These are phyloP conservation scores for Irpex sp. DNA, from an alignment of 1,284 basidiomycete genomes.

Conservation along the genomic window DNA sequence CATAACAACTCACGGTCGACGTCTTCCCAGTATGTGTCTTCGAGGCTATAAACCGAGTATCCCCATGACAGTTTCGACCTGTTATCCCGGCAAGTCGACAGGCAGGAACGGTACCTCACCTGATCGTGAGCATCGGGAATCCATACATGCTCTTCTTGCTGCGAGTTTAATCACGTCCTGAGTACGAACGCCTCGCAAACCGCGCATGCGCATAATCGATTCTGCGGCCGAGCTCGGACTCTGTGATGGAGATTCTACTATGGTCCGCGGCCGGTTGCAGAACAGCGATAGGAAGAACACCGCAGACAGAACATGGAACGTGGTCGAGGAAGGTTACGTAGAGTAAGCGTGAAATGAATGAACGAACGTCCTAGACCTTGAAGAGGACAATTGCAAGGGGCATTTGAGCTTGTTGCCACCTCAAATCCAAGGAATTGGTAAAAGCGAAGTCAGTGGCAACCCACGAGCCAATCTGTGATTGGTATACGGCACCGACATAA, in stretches of 20 bases:
- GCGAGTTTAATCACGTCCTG: neutral
- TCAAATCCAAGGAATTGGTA: neutral
- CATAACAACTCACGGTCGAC: neutral
- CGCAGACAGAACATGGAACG: neutral
- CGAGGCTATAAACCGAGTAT: neutral
- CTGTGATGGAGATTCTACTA: neutral
- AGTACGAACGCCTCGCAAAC: neutral
- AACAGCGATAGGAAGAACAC: neutral
- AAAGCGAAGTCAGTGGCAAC: neutral
- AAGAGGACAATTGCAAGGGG: neutral
- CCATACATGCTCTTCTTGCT: neutral
- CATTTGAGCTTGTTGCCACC: neutral
- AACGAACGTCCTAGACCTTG: neutral
- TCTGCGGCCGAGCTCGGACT: neutral
- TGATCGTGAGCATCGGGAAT: neutral
- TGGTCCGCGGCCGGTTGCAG: neutral
- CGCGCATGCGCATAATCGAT: neutral
- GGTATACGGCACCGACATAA: neutral
- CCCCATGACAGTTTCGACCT: neutral
- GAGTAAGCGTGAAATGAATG: neutral
- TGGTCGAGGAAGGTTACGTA: neutral
- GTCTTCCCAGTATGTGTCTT: neutral
- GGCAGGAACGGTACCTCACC: neutral
- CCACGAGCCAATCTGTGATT: neutral
- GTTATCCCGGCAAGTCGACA: neutral